These are phyloP conservation scores for Yamadazyma siamensis DNA, from an alignment of 1,139 yeast species.

Conservation along the genomic window DNA sequence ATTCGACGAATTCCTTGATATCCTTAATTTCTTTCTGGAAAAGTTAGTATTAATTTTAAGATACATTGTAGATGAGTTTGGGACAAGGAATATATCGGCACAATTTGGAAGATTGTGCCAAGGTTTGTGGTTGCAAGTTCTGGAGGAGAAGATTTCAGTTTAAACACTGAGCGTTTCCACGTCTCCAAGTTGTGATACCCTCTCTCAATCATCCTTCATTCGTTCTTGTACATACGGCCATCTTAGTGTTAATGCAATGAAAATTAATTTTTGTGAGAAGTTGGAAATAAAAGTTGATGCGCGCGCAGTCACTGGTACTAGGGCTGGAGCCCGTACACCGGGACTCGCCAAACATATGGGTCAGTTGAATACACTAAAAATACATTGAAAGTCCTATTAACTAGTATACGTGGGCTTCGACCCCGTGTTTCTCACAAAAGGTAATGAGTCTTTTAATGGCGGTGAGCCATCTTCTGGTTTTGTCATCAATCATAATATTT, in stretches of 20 bases:
- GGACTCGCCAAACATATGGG: neutral
- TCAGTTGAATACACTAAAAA: no score
- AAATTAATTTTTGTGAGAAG: slow-evolving; percentile 11
- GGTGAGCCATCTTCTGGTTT: slow-evolving; percentile 74
- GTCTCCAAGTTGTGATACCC: no score
- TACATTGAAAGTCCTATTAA: no score
- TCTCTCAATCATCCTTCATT: no score
- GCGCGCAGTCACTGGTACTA: slow-evolving; percentile 8
- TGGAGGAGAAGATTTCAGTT: no score
- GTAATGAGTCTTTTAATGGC: slow-evolving; percentile 70
- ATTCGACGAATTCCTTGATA: slow-evolving; percentile 96
- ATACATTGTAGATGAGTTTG: no score
- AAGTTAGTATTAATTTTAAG: slow-evolving; percentile 18
- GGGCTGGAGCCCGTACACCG: slow-evolving; percentile 10
- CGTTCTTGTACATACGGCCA: slow-evolving; percentile 28
- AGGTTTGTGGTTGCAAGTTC: no score
- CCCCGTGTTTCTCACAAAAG: slow-evolving; percentile 35
- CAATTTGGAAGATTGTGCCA: no score
- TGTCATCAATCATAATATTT: slow-evolving; percentile 76
- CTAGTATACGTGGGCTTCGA: slow-evolving; percentile 7
- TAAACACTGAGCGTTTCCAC: no score
- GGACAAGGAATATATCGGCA: no score
- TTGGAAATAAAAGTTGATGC: slow-evolving; percentile 3
- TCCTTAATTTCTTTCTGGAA: slow-evolving; percentile 76
- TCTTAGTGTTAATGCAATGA: slow-evolving; percentile 16